Evolutionary conservation across 805 yeast genomes (phyloP).

Genomic region (Maudiozyma bulderi): DNA sequence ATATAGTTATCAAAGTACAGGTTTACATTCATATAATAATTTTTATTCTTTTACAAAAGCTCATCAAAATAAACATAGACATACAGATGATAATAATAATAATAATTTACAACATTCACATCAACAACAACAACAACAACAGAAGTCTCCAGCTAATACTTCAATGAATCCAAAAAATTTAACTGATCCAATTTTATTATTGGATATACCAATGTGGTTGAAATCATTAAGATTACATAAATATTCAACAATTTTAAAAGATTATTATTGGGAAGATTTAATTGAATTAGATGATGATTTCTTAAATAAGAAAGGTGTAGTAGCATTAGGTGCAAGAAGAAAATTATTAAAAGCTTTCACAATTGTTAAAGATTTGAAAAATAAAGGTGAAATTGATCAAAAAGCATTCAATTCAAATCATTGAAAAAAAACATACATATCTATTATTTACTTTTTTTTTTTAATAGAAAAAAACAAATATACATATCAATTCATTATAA

Average conservation of each 20-base stretch:
- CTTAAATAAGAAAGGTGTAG: conserved; percentile 72
- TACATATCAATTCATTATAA: too few species aligned
- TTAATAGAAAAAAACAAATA: too few species aligned
- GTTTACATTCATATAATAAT: conserved; percentile 1
- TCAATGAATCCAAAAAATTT: conserved; percentile 42
- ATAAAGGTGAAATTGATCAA: conserved; percentile 28
- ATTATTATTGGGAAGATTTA: conserved; percentile 69
- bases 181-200: conserved; percentile 45
- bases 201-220: conserved; percentile 87
- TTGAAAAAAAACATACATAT: background rate
- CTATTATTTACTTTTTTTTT: background rate
- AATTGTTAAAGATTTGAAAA: conserved; percentile 55
- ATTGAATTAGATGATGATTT: conserved; percentile 59
- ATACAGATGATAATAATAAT: conserved; percentile 2
- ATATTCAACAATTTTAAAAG: conserved; percentile 76
- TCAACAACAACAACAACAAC: background rate
- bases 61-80: conserved; percentile 1
- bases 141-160: conserved; percentile 6
- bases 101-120: conserved; percentile 2
- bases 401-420: background rate
- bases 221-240: conserved; percentile 84
- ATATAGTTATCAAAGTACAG: background rate
- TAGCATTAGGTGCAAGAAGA: conserved; percentile 92
- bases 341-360: conserved; percentile 87
- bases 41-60: conserved; percentile 2